Percentiles rank a stretch among this genome's conserved stretches.
Evolutionary conservation across 345 rosid genomes (phyloP).

Genomic region (Psidium guajava): DNA sequence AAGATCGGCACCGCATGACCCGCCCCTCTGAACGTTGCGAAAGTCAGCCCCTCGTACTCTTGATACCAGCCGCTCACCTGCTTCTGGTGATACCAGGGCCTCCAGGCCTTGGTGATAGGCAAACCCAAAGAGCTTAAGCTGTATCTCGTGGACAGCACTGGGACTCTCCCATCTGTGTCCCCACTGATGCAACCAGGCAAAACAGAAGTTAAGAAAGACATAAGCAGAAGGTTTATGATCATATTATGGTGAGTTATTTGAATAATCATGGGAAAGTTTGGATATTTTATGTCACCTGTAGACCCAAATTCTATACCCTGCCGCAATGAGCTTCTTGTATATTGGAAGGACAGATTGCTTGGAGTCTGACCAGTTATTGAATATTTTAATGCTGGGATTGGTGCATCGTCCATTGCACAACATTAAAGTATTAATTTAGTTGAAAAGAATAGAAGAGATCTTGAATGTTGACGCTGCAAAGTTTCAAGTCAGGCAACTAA

Average conservation of each 20-base stretch:
- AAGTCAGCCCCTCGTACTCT: constrained; percentile 78
- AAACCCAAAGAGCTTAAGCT: constrained; percentile 48
- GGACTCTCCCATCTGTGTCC: constrained; percentile 96
- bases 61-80: constrained; percentile 96
- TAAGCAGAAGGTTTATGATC: neutral
- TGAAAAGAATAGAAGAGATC: neutral
- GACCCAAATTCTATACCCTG: constrained; percentile 76
- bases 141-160: constrained; percentile 80
- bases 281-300: constrained; percentile 44
- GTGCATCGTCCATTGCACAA: neutral
- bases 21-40: constrained; percentile 95
- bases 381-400: constrained; percentile 39
- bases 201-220: neutral
- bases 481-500: too few relatives aligned
- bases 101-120: constrained; percentile 60
- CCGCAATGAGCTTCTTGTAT: constrained; percentile 67
- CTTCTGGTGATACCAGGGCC: constrained; percentile 79
- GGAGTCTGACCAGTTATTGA: constrained; percentile 38
- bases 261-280: neutral
- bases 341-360: constrained; percentile 67
- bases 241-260: neutral
- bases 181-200: constrained; percentile 35
- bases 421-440: neutral
- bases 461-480: neutral
- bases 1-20: constrained; percentile 91